Evolutionary conservation across 2,329 filamentous ascomycete genomes (phyloP), one percentile per base, ranked within the genome.

Genomic region (Pyricularia pennisetigena): DNA sequence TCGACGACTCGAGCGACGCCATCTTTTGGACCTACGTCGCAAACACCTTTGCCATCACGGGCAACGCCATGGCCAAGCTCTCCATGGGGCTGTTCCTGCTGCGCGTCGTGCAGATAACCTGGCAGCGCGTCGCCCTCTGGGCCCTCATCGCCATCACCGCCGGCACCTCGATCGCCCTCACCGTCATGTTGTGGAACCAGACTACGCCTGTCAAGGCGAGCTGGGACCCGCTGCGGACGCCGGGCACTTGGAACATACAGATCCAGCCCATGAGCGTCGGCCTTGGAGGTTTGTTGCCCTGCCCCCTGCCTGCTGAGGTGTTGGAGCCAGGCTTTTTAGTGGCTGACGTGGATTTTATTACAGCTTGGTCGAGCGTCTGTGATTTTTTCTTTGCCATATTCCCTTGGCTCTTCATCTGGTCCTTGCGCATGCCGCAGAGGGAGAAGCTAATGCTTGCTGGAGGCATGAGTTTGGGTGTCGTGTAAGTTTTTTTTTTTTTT

Each of bases 371-470:
- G 14, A 79, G 76, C 66, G 71, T 72, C 23, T 76, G 75, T 64
- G 79, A 81, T 69, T 78, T 81, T 65, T 78, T 78, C 66, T 80
- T 78, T 7, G 78, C 78, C 64, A 68, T 75, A 0, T 79, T 82
- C 4, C 81, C 81, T 0, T 82, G 81, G 79, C 74, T 80, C 1
- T 75, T 82, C 8, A 76, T 82, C 26, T 81, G 80, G 79, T 75
- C 77, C 0, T 69, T 82, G 8, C 78, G 80, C 35, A 82, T 82
- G 79, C 78, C 78, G 16, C 76, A 72, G n/a, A 75, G 79, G 20
- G 80, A 83, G 61, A 82, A 81, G 72, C 74, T 81, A 28, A 74
- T 80, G n/a, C 77, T 82, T 9, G 76, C 79, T 0, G 71, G 74
- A 24, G 78, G 79, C 67, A 77, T 82, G 62, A 82, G 80, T 63